Percentiles rank a stretch among this genome's conserved stretches.
These are phyloP conservation scores for Aureobasidium sp. DNA, from an alignment of 2,329 filamentous ascomycete genomes.

Conservation along the genomic window DNA sequence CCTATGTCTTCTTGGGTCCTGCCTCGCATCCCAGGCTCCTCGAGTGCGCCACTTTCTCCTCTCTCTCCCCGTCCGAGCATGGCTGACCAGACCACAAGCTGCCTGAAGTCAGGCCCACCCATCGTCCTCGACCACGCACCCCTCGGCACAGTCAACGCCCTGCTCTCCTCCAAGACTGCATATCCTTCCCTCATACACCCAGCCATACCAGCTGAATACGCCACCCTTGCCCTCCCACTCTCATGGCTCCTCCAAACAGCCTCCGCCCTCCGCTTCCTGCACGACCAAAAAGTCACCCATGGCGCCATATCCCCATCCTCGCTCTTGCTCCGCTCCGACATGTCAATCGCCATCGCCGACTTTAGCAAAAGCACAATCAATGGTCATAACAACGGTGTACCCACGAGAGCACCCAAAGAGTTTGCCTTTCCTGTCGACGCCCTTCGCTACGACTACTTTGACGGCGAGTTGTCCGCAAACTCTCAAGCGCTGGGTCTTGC, in stretches of 20 bases:
- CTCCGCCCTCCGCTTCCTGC: slow-evolving; percentile 11
- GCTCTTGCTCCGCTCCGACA: not conserved
- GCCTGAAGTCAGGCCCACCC: slow-evolving; percentile 55
- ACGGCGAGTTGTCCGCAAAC: slow-evolving; percentile 4
- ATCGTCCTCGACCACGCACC: slow-evolving; percentile 59
- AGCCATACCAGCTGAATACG: not conserved
- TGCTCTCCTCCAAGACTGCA: not conserved
- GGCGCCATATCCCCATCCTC: slow-evolving; percentile 4
- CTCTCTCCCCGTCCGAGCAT: not conserved
- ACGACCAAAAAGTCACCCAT: slow-evolving; percentile 11
- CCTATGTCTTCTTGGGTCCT: not conserved
- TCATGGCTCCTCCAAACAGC: slow-evolving; percentile 12
- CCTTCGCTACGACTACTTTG: slow-evolving; percentile 13
- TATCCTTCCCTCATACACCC: slow-evolving; percentile 1
- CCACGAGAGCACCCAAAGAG: not conserved
- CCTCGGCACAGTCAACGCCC: slow-evolving; percentile 58
- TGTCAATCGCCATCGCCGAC: slow-evolving; percentile 5
- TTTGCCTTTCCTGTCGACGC: slow-evolving; percentile 6
- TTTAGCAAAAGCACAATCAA: slow-evolving; percentile 8
- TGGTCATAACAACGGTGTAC: slow-evolving; percentile 1
- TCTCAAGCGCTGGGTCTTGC: slow-evolving; percentile 13
- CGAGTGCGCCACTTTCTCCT: not conserved
- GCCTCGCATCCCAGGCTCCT: not conserved
- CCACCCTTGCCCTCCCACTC: not conserved
- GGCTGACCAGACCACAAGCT: not conserved